Base-by-base conservation (phyloP, 306 rosid genomes). In the Inga laurina region DNA sequence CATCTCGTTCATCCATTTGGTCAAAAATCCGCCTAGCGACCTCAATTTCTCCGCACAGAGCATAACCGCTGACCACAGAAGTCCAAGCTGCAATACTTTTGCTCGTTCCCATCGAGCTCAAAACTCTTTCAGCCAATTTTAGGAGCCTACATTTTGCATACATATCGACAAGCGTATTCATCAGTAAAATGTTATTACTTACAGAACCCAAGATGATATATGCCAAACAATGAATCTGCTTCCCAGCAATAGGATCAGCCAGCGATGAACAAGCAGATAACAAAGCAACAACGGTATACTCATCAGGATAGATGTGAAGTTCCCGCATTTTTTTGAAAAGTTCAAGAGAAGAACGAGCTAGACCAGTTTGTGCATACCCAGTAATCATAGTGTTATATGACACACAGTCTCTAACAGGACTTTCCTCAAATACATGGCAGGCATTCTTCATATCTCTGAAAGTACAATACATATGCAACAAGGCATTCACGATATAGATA, bases 151-250 rank as follows among this genome's bases (percentile, higher is more conserved):
- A 84, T 81, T 86, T 88, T 0, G 89, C 89, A 27, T 88, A 88
- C 89, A 88, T 84, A 79, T 88, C 87, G 57, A 88, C 84, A 54
- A 88, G 78, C 1, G 89, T 79, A 10, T 81, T 88, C 82, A 79
- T 57, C 75, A 88, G 72, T 65, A 85, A 45, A 51, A 13, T 81
- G 75, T 79, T 78, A 10, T 48, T 79, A 43, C 78, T 72, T 2
- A 77, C 37, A 48, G 49, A 35, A 70, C 78, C 87, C 78, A 86
- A 34, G 19, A 64, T 75, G 77, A 64, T 83, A 62, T 81, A 80
- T 13, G 76, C 70, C 71, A 88, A 81, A 30, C 87, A 82, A 88
- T 88, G 91, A 59, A 88, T 75, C 74, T 86, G 82, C 66, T 51
- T 88, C 83, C 89, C 91, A 70, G 54, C 59, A 41, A 41, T 46